Base-by-base conservation (phyloP, 2,329 filamentous ascomycete genomes). In the Plenodomus tracheiphilus region DNA sequence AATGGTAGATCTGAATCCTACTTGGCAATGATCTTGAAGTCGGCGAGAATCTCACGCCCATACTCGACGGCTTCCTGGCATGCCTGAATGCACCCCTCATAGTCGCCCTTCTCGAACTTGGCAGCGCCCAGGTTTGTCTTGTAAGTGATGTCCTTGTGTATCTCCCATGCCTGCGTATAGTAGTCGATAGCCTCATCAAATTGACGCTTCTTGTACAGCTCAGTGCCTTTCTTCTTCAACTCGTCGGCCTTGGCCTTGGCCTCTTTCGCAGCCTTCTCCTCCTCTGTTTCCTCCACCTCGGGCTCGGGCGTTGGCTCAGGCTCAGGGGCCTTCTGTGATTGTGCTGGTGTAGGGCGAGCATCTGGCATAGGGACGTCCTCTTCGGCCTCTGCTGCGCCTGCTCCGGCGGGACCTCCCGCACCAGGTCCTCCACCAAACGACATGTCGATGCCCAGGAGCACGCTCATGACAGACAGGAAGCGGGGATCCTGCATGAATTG, bases 21-120 rank as follows among this genome's bases (percentile, higher is more conserved):
- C 85, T 97, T 97, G 70, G 95, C 92, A 59, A 99, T 93, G 68
- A 92, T 82, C 84, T 99, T 99, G 81, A 97, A 99, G 77, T 99
- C 94, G 56, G 94, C 92, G 47, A 91, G 88, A 62, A 95, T 85
- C 64, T 88, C 83, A 50, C 94, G 90, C 47, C 94, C 94, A 73
- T 97, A 88, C 61, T 95, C 88, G 45, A 96, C 83, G 10, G 95
- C 94, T 77, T 91, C 85, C 64, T 89, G 85, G 77, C 94, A 99
- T 15, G 86, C 79, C 64, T 95, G 89, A 57, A 99, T 91, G 59
- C 88, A 86, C 49, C 86, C 88, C 66, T 95, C 83, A 73, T 89
- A 96, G 71, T 97, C 94, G 48, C 91, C 92, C 81, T 97, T 97
- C 75, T 99, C 94, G 64, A 92, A 97, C 67, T 95, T 85, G 51